These are phyloP conservation scores for Botrytis aclada DNA, from an alignment of 2,329 filamentous ascomycete species.

Conservation along the genomic window DNA sequence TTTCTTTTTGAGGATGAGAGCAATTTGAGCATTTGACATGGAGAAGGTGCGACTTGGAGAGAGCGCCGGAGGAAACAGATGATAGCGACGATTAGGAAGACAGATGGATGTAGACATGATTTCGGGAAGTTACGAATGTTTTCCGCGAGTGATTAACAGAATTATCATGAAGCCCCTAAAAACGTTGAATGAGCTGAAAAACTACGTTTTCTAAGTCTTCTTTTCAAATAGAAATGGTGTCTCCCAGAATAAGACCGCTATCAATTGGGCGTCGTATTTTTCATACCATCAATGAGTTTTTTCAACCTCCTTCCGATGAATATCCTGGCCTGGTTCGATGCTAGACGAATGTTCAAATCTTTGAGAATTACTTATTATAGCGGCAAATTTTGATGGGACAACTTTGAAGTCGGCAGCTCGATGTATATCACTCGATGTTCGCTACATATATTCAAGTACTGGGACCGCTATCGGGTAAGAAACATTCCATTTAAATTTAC, in stretches of 20 bases:
- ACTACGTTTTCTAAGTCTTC: not conserved
- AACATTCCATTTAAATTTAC: rapidly evolving
- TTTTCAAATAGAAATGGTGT: not conserved
- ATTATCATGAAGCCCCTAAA: not conserved
- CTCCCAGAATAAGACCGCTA: not conserved
- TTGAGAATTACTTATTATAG: constrained; percentile 67
- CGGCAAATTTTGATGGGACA: constrained; percentile 69
- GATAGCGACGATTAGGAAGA: too few species aligned
- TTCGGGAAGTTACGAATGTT: not conserved
- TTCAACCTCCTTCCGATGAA: not conserved
- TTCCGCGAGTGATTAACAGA: not conserved
- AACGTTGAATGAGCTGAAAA: too few species aligned
- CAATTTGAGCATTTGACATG: rapidly evolving
- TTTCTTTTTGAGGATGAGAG: not conserved
- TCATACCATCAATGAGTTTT: not conserved
- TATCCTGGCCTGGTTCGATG: rapidly evolving
- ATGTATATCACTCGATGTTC: not conserved
- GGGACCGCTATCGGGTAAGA: not conserved
- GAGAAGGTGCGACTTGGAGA: not conserved
- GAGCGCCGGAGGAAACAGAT: too few species aligned
- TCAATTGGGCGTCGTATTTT: not conserved
- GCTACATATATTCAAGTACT: not conserved
- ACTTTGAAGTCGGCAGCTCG: constrained; percentile 23
- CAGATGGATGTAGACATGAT: not conserved
- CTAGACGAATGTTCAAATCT: too few species aligned